Conservation (phyloP, 2,329 filamentous ascomycete species). For the Curvularia spicifera region DNA sequence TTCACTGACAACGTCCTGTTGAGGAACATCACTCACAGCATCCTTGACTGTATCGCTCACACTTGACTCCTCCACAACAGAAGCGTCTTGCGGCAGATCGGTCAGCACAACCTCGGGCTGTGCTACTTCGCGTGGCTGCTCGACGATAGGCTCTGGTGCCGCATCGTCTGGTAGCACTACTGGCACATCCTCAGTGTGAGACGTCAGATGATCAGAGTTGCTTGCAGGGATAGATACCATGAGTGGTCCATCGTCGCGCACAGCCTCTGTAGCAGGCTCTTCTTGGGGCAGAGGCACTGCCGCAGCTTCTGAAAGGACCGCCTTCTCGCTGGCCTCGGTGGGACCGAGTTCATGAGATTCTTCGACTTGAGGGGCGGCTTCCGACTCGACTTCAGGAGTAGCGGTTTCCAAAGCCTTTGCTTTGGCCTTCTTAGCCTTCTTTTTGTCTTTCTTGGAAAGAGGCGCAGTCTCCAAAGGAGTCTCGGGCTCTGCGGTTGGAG, state of each 20-base stretch:
- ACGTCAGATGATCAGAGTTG: slow-evolving; percentile 19
- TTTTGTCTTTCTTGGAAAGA: slow-evolving; percentile 37
- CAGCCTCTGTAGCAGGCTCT: slow-evolving; percentile 9
- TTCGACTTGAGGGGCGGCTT: slow-evolving; percentile 5
- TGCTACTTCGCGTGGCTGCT: slow-evolving; percentile 1
- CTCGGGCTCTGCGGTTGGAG: slow-evolving; percentile 5
- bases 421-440: slow-evolving; percentile 41
- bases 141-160: background rate
- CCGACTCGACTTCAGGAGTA: slow-evolving; percentile 21
- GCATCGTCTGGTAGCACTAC: slow-evolving; percentile 4
- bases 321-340: background rate
- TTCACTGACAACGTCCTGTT: slow-evolving; percentile 1
- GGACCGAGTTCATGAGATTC: background rate
- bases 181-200: slow-evolving; percentile 10
- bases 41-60: background rate
- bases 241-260: background rate
- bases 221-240: slow-evolving; percentile 25
- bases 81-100: background rate
- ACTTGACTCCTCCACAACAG: background rate
- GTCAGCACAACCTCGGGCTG: background rate
- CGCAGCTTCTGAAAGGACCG: background rate
- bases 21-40: background rate
- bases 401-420: slow-evolving; percentile 24
- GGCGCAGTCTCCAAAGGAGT: slow-evolving; percentile 2
- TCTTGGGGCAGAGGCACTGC: slow-evolving; percentile 2